Percentiles rank a stretch among this genome's conserved stretches.
These are phyloP conservation scores for Penicillium robsamsonii DNA, from an alignment of 495 filamentous ascomycete genomes.

Conservation along the genomic window DNA sequence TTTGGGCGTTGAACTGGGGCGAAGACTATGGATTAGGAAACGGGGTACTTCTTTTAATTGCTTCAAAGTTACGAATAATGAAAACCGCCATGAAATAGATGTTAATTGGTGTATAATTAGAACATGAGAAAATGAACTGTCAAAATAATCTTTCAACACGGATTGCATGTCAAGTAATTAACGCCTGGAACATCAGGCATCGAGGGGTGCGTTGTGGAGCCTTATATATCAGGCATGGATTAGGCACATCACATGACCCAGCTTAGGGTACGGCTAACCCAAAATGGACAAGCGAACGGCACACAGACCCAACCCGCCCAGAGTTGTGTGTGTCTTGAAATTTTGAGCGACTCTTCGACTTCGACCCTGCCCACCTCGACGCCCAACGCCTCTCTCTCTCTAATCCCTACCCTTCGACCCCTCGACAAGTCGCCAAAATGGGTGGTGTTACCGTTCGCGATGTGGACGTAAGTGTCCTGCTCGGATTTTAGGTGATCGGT, in stretches of 20 bases:
- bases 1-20: slow-evolving; percentile 4
- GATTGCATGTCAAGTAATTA: not conserved
- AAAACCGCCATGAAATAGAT: slow-evolving; percentile 11
- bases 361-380: slow-evolving; percentile 40
- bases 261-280: slow-evolving; percentile 48
- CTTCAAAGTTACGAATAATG: slow-evolving; percentile 21
- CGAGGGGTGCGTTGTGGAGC: not conserved
- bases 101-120: not conserved
- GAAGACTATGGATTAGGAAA: not conserved
- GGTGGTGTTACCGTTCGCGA: slow-evolving; percentile 84
- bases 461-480: slow-evolving; percentile 73
- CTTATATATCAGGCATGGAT: not conserved
- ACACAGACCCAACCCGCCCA: slow-evolving; percentile 38
- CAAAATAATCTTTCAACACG: not conserved
- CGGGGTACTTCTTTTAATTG: slow-evolving; percentile 10
- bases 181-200: slow-evolving; percentile 2
- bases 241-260: slow-evolving; percentile 18
- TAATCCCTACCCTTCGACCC: slow-evolving; percentile 37
- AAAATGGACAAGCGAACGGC: slow-evolving; percentile 45
- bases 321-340: slow-evolving; percentile 39
- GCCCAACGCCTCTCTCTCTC: slow-evolving; percentile 39
- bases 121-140: not conserved
- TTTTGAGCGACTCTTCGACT: slow-evolving; percentile 43
- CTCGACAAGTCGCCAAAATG: slow-evolving; percentile 66
- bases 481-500: slow-evolving; percentile 16